Evolutionary conservation across 2,329 filamentous ascomycete genomes (phyloP).

Genomic region (Fusarium oligoseptatum): DNA sequence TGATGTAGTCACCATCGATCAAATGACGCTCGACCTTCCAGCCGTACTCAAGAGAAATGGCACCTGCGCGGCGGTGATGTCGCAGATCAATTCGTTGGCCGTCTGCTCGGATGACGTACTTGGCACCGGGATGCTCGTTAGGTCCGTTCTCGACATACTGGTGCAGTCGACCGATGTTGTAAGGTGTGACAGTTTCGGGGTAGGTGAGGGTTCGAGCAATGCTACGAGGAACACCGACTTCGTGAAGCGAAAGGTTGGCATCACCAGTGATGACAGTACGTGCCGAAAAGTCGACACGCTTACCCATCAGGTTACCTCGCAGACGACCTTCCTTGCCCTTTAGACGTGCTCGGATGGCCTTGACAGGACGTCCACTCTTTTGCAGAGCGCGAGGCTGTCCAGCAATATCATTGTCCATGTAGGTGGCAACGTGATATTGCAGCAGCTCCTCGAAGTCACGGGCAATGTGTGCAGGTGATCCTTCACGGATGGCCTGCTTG

Average conservation of each 20-base stretch:
- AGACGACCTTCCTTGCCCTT: constrained; percentile 99
- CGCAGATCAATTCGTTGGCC: constrained; percentile 95
- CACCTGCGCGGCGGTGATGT: constrained; percentile 88
- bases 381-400: constrained; percentile 94
- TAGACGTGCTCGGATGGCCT: constrained; percentile 94
- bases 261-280: constrained; percentile 99
- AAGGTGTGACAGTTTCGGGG: constrained; percentile 95
- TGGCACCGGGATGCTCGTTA: constrained; percentile 93
- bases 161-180: constrained; percentile 95
- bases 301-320: constrained; percentile 98
- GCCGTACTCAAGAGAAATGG: constrained; percentile 91
- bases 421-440: constrained; percentile 98
- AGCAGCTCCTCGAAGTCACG: constrained; percentile 91
- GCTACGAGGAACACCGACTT: constrained; percentile 95
- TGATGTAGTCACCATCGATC: constrained; percentile 95
- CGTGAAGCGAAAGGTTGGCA: constrained; percentile 94
- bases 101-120: constrained; percentile 94
- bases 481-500: constrained; percentile 89
- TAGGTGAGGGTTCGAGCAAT: constrained; percentile 96
- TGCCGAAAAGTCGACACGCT: constrained; percentile 98
- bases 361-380: constrained; percentile 96
- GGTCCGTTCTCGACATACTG: constrained; percentile 92
- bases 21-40: constrained; percentile 99
- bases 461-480: constrained; percentile 90
- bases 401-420: constrained; percentile 99